Percentiles rank a stretch among this genome's conserved stretches.
Evolutionary conservation across 257 asterid species (phyloP).

Genomic region (Osmanthus fragrans): DNA sequence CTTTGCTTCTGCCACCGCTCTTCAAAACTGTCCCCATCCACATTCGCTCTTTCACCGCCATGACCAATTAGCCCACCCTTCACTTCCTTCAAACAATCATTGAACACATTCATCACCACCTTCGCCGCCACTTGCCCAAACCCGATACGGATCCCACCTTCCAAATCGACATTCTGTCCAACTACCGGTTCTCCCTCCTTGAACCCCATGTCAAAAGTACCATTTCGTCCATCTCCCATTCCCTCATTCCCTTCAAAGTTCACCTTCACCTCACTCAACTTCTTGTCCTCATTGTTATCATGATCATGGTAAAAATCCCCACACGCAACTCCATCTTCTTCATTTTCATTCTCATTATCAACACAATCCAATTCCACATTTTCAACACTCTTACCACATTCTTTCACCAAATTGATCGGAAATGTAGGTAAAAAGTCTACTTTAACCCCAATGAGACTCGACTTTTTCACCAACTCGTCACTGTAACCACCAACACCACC

Average conservation of each 20-base stretch:
- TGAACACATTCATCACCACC: slow-evolving; percentile 54
- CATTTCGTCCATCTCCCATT: slow-evolving; percentile 22
- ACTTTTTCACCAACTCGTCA: slow-evolving; percentile 23
- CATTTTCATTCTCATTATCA: slow-evolving; percentile 16
- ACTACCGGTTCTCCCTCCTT: slow-evolving; percentile 13
- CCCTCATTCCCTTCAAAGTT: slow-evolving; percentile 48
- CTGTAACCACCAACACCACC: slow-evolving; percentile 1
- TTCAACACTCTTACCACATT: neutral
- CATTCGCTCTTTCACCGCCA: slow-evolving; percentile 24
- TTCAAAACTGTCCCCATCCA: slow-evolving; percentile 31
- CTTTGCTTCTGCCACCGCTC: slow-evolving; percentile 68
- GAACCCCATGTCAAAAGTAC: slow-evolving; percentile 13
- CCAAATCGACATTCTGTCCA: slow-evolving; percentile 6
- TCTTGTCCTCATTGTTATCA: slow-evolving; percentile 25
- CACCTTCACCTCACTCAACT: slow-evolving; percentile 78
- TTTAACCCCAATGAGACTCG: slow-evolving; percentile 55
- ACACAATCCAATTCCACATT: neutral
- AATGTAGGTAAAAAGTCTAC: slow-evolving; percentile 52
- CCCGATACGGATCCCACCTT: slow-evolving; percentile 24
- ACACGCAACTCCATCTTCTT: slow-evolving; percentile 17
- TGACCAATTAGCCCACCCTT: slow-evolving; percentile 33
- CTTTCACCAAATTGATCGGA: slow-evolving; percentile 29
- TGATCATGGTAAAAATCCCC: slow-evolving; percentile 18
- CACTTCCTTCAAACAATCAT: slow-evolving; percentile 61
- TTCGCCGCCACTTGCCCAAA: slow-evolving; percentile 43